phyloP scores from a whole-genome alignment of 2,329 filamentous ascomycete species.

The Trichoderma asperellum region DNA sequence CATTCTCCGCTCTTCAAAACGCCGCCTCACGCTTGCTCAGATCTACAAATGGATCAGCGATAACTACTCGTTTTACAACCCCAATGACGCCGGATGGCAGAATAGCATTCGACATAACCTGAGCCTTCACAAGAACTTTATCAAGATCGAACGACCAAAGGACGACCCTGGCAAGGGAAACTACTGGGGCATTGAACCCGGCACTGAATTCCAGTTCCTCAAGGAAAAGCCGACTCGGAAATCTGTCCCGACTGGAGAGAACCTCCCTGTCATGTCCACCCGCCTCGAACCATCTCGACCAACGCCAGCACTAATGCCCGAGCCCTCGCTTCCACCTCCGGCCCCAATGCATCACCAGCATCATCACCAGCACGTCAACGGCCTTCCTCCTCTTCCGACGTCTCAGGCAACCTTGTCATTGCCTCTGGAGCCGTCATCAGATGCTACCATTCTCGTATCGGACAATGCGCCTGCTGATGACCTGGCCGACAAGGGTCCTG shows the following conservation, averaged over 20 bases:
- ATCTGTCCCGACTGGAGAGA: slow-evolving; percentile 59
- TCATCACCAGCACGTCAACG: slow-evolving; percentile 25
- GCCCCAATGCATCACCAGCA: slow-evolving; percentile 41
- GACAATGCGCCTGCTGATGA: slow-evolving; percentile 64
- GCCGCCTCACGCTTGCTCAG: slow-evolving; percentile 85
- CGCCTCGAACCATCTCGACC: slow-evolving; percentile 57
- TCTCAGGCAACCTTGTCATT: slow-evolving; percentile 44
- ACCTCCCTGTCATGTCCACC: slow-evolving; percentile 60
- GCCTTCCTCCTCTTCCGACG: slow-evolving; percentile 47
- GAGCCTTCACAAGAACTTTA: slow-evolving; percentile 93
- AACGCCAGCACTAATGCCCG: slow-evolving; percentile 45
- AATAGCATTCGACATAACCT: slow-evolving; percentile 99
- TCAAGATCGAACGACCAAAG: slow-evolving; percentile 94
- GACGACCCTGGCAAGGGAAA: slow-evolving; percentile 97
- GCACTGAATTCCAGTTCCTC: slow-evolving; percentile 85
- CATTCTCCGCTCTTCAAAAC: slow-evolving; percentile 81
- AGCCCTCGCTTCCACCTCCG: slow-evolving; percentile 55
- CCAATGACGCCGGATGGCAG: slow-evolving; percentile 89
- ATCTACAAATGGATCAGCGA: slow-evolving; percentile 99
- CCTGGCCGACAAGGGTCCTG: slow-evolving; percentile 47
- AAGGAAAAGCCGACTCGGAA: slow-evolving; percentile 79
- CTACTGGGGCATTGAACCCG: slow-evolving; percentile 93
- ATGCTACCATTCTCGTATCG: slow-evolving; percentile 75
- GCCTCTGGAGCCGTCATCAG: slow-evolving; percentile 69
- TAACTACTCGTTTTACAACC: slow-evolving; percentile 84